Base-by-base conservation (phyloP, 2,329 filamentous ascomycete species). In the Teratosphaeria pseudoeucalypti region DNA sequence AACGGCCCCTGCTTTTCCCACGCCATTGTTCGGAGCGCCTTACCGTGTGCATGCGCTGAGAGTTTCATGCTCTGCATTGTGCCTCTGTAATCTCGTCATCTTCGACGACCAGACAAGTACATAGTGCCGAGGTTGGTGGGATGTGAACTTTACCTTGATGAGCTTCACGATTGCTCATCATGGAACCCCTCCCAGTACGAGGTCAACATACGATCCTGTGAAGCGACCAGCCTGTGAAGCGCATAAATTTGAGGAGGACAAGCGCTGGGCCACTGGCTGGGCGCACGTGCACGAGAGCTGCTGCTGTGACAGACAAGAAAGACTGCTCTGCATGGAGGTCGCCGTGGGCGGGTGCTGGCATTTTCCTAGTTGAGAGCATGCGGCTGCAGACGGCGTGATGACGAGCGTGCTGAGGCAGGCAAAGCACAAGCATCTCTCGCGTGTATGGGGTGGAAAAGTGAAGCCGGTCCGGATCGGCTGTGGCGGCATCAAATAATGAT, bases 21-120 rank as follows among this genome's bases (percentile, higher is more conserved):
- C 2, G 58, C 14, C 64, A 65, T 65, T 19, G 32, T 49, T 7
- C 19, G n/a, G n/a, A 49, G 9, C 43, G 3, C 6, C 9, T 47
- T 6, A 16, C 9, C 16, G n/a, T 10, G 16, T 49, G 43, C 43
- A 19, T 19, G 43, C 43, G 43, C 43, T 23, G 19, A 6, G 16
- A 16, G 12, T 14, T 43, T 16, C 34, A 43, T 43, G 7, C 37
- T n/a, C 55, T 27, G 11, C 53, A 55, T 12, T 3, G 11, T 43
- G 37, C 37, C 12, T 43, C 37, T n/a, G 37, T 16, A n/a, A n/a
- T 14, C 37, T 43, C 37, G 5, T 32, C 5, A 32, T 32, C 29
- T 32, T 32, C 37, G 37, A 16, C 37, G 37, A 39, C 37, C 11
- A 39, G 37, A 16, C 37, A 11, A 39, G 37, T 23, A 23, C 23